Evolutionary conservation across 805 yeast genomes (phyloP), one percentile per base, ranked within the genome.

Genomic region (Ogataea methanolica): DNA sequence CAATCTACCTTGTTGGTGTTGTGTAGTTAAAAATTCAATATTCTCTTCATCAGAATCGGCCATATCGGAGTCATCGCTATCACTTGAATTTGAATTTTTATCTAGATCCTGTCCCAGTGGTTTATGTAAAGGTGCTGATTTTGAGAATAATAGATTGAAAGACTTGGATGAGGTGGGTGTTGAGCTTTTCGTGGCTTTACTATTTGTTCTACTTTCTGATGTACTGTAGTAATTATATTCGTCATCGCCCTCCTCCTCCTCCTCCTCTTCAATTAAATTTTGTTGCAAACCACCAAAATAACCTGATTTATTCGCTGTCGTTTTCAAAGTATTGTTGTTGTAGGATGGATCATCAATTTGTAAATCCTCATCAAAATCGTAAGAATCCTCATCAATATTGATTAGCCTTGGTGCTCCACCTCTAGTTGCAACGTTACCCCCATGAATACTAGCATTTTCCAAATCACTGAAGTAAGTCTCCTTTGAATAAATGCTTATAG

Each of bases 11-110:
- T 50, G 53, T 36, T 52, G 56, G 42, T 57, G 60, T 47, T 60
- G 64, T 5, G 56, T 36, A 2, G 58, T 61, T 35, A 61, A 36
- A 42, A 42, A 56, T 41, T 63, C 67, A 19, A 65, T 65, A 39
- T 63, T 63, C 44, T 65, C 68, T 39, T 62, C 65, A 46, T 64
- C 68, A 0, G 66, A 60, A 42, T 64, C 68, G 11, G 55, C 58
- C 40, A 56, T 43, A 43, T 58, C 61, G 1, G 63, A 58, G 39
- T 62, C 66, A 16, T 49, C 58, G 9, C 53, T 38, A 39, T 49
- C 51, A 2, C 50, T 47, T 2, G 14, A 15, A 23, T 41, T 45
- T 17, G 50, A 39, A 36, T 46, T 44, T 16, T 43, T 47, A 33
- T 42, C 52, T 14, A 41, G 33, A 31, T 35, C 46, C n/a, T 33